Conservation (phyloP, 257 asterid genomes). For the Linderniella brevidens region DNA sequence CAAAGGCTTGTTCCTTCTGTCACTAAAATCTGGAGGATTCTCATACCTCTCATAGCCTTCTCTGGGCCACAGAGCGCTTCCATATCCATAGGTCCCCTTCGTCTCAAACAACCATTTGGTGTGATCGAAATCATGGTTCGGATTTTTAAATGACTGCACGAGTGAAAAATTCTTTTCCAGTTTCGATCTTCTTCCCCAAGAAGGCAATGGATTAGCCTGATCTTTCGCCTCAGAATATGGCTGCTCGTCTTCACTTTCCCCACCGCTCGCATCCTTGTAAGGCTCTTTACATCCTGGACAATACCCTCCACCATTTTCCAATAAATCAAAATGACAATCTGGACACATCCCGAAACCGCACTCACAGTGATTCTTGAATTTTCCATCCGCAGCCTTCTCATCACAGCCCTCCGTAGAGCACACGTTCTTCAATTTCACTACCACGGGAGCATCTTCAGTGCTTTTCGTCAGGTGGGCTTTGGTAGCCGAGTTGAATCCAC, state of each 20-base stretch:
- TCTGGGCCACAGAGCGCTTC: constrained; percentile 85
- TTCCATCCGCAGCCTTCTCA: constrained; percentile 32
- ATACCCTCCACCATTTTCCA: constrained; percentile 29
- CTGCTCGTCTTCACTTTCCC: constrained; percentile 25
- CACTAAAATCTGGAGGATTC: constrained; percentile 64
- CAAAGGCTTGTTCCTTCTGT: constrained; percentile 63
- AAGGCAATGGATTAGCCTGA: constrained; percentile 47
- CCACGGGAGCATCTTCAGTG: constrained; percentile 20
- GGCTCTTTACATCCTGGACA: constrained; percentile 89
- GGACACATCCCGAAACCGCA: constrained; percentile 66
- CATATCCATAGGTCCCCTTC: constrained; percentile 93
- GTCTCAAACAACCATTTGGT: constrained; percentile 82
- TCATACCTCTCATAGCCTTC: constrained; percentile 47
- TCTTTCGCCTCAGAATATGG: constrained; percentile 42
- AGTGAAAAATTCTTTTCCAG: constrained; percentile 65
- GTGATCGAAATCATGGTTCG: constrained; percentile 78
- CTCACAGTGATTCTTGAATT: constrained; percentile 35
- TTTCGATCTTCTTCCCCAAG: constrained; percentile 32
- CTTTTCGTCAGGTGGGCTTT: constrained; percentile 57
- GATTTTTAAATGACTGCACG: constrained; percentile 77
- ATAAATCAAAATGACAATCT: constrained; percentile 57
- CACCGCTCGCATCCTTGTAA: constrained; percentile 29
- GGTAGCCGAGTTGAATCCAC: constrained; percentile 69
- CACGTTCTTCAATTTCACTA: constrained; percentile 28
- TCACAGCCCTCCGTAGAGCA: constrained; percentile 81